Percentiles rank a stretch among this genome's conserved stretches.
Conservation (phyloP, 805 yeast genomes). For the Brettanomyces bruxellensis region DNA sequence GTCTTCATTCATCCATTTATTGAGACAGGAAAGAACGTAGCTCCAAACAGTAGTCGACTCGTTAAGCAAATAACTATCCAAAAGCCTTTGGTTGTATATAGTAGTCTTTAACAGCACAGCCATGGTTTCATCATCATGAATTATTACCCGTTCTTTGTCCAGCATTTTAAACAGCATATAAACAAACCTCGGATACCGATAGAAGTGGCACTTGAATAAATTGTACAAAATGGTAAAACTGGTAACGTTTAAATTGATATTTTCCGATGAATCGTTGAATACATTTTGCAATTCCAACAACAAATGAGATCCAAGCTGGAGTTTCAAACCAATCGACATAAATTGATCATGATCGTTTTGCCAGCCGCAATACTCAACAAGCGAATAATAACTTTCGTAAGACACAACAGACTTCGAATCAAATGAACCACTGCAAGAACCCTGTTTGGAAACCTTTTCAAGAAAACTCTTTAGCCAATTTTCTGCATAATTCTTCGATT, state of each 20-base stretch:
- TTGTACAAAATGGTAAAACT: slow-evolving; percentile 11
- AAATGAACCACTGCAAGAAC: not conserved
- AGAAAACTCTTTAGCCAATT: not conserved
- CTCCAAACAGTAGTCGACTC: slow-evolving; percentile 10
- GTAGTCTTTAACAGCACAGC: slow-evolving; percentile 14
- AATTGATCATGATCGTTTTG: not conserved
- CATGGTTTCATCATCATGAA: slow-evolving; percentile 5
- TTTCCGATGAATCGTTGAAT: not conserved
- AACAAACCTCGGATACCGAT: slow-evolving; percentile 12
- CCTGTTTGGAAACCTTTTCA: not conserved
- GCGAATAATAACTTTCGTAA: not conserved
- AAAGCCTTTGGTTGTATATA: slow-evolving; percentile 11
- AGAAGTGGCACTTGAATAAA: slow-evolving; percentile 10
- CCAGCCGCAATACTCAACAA: not conserved
- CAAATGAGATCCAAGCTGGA: slow-evolving; percentile 7
- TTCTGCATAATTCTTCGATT: not conserved
- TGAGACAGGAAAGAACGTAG: slow-evolving; percentile 7
- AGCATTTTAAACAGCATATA: slow-evolving; percentile 7
- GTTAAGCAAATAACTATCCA: slow-evolving; percentile 11
- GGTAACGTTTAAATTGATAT: not conserved
- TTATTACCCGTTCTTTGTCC: slow-evolving; percentile 5
- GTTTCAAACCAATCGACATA: not conserved
- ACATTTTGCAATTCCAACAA: slow-evolving; percentile 3
- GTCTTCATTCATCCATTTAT: slow-evolving; percentile 9
- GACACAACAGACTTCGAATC: not conserved